A percentile compares a stretch with the other conserved stretches of the same genome.
These are phyloP conservation scores for Scleromitrula shiraiana DNA, from an alignment of 2,329 filamentous ascomycete genomes.

Conservation along the genomic window DNA sequence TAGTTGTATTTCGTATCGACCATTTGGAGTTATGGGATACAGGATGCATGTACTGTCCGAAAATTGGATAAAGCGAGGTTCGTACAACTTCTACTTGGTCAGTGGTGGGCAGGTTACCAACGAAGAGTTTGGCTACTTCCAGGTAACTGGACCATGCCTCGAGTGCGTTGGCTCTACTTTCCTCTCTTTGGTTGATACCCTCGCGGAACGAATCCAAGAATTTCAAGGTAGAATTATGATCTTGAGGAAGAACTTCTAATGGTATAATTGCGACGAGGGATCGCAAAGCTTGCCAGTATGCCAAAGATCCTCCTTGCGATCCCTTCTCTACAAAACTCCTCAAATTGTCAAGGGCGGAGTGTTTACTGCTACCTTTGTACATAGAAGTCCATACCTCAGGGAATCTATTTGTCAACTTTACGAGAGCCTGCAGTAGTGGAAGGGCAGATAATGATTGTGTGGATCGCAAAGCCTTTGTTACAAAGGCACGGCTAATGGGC, in stretches of 20 bases:
- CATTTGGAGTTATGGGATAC: constrained; percentile 15
- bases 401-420: constrained; percentile 53
- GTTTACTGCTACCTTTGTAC: constrained; percentile 45
- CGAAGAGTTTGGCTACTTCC: constrained; percentile 48
- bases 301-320: constrained; percentile 65
- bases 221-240: constrained; percentile 46
- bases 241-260: constrained; percentile 43
- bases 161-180: constrained; percentile 58
- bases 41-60: constrained; percentile 43
- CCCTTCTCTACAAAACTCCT: constrained; percentile 71
- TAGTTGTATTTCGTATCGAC: constrained; percentile 15
- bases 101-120: constrained; percentile 37
- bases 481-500: constrained; percentile 49
- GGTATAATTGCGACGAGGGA: constrained; percentile 53
- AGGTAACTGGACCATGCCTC: constrained; percentile 72
- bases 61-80: constrained; percentile 45
- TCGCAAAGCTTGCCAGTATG: constrained; percentile 66
- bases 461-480: constrained; percentile 65
- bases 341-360: constrained; percentile 48
- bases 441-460: constrained; percentile 67
- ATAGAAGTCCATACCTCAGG: constrained; percentile 67
- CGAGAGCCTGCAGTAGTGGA: constrained; percentile 61
- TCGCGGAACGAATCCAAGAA: constrained; percentile 60
- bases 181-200: constrained; percentile 67
- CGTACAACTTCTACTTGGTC: constrained; percentile 38